Evolutionary conservation across 2,329 filamentous ascomycete genomes (phyloP), one percentile per base, ranked within the genome.

Genomic region (Cryphonectria parasitica): DNA sequence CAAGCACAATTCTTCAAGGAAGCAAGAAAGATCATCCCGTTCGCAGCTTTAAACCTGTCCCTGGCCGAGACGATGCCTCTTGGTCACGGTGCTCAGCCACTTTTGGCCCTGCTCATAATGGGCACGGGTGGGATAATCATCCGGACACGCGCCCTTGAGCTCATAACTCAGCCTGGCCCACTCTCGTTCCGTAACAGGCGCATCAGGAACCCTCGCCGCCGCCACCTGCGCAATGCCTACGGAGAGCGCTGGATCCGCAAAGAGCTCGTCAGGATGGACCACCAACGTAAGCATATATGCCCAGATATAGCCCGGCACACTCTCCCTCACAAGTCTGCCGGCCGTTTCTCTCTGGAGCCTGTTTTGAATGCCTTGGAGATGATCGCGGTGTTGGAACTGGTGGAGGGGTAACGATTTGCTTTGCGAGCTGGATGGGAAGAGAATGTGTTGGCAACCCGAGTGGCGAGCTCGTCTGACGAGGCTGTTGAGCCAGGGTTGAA

Each of bases 231-330:
- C 64, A 52, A 66, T 66, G n/a, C 25, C n/a, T 15, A 66, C 34
- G 6, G 64, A 34, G 22, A 66, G 52, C 36, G 64, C 64, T 2
- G 64, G 64, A 15, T 66, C 49, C 34, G 49, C 64, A 22, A 66
- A 66, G 5, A 66, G 64, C 31, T 66, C 64, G 52, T 66, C 64
- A 11, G 64, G 64, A 19, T 66, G 64, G 15, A 66, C 64, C 4
- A 66, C 64, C 39, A 66, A 34, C 34, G 64, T 66, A 34, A 66
- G 52, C 64, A 66, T 66, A 52, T 66, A 66, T 8, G 64, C 64
- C 64, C 64, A 66, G 49, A 66, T 66, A 34, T 66, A 19, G 34
- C 64, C 64, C 5, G 64, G 64, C 17, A 66, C 49, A 36, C 64
- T 66, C 6, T 66, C 64, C 34, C 52, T 25, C 22, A 66, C 34